Evolutionary conservation across 1,139 yeast species (phyloP).

Genomic region (Saccharomycopsis hybrid): DNA sequence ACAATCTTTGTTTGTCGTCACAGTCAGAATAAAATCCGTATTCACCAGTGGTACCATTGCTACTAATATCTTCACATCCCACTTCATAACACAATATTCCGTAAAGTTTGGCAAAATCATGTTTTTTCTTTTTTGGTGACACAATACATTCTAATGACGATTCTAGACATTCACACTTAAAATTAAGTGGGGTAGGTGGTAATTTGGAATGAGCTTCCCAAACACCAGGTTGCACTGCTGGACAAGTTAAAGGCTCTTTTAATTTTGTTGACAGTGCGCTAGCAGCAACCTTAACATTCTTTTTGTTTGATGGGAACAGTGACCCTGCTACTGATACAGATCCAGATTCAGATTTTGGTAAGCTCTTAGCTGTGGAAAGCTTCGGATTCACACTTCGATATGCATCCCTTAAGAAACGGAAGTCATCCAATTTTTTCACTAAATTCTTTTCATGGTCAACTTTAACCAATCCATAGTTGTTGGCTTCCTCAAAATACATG

Average conservation of each 20-base stretch:
- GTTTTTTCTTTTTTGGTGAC: conserved; percentile 39
- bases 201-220: conserved; percentile 59
- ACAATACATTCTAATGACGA: conserved; percentile 50
- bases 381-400: conserved; percentile 54
- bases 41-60: conserved; percentile 53
- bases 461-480: conserved; percentile 64
- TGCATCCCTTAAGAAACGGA: conserved; percentile 44
- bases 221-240: conserved; percentile 33
- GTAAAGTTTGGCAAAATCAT: conserved; percentile 52
- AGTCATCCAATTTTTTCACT: conserved; percentile 52
- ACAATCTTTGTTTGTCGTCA: conserved; percentile 52
- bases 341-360: not conserved
- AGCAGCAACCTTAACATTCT: too few species aligned
- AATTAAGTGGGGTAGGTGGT: conserved; percentile 70
- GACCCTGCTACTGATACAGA: too few species aligned
- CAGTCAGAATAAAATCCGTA: conserved; percentile 68
- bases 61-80: conserved; percentile 47
- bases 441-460: conserved; percentile 36
- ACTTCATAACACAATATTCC: conserved; percentile 47
- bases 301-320: too few species aligned
- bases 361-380: conserved; percentile 39
- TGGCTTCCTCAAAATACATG: conserved; percentile 73
- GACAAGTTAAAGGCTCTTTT: conserved; percentile 40
- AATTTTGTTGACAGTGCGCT: too few species aligned
- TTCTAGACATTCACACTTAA: conserved; percentile 55